A percentile compares a stretch with the other conserved stretches of the same genome.
Evolutionary conservation across 345 rosid species (phyloP).

Genomic region (Eucalyptus marginata): DNA sequence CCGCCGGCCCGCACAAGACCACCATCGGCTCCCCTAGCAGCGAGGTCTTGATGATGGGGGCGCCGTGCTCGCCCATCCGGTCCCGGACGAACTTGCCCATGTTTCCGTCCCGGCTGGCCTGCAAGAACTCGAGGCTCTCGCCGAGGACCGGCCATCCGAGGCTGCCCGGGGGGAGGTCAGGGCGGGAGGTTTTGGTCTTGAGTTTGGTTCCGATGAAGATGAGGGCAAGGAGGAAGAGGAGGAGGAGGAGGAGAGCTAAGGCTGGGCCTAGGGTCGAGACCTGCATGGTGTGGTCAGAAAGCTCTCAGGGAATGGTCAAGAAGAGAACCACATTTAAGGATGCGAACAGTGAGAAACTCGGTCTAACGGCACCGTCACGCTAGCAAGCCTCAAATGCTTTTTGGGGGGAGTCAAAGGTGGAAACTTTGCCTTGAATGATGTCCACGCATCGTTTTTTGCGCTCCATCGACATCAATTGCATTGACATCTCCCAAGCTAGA

Average conservation of each 20-base stretch:
- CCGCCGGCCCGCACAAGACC: not conserved
- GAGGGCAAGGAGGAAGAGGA: not conserved
- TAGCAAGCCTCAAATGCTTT: too few species aligned
- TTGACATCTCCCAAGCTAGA: not conserved
- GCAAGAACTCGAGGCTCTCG: not conserved
- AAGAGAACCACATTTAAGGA: not conserved
- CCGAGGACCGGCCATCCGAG: slow-evolving; percentile 5
- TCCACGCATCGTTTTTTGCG: not conserved
- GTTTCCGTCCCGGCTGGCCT: not conserved
- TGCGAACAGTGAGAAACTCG: not conserved
- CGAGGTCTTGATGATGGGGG: not conserved
- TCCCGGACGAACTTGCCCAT: not conserved
- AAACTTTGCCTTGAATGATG: not conserved
- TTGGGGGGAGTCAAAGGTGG: too few species aligned
- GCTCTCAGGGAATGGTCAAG: not conserved
- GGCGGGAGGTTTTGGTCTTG: not conserved
- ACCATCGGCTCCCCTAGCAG: slow-evolving; percentile 1
- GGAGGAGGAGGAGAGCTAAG: not conserved
- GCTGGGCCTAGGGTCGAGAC: not conserved
- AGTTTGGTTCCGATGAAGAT: not conserved
- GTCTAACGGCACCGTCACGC: too few species aligned
- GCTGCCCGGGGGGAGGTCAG: slow-evolving; percentile 2
- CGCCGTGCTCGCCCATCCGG: not conserved
- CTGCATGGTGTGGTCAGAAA: not conserved
- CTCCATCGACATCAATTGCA: not conserved